Evolutionary conservation across 208 protist species (phyloP), one percentile per base, ranked within the genome.

Genomic region (Wallacemonas sp.): DNA sequence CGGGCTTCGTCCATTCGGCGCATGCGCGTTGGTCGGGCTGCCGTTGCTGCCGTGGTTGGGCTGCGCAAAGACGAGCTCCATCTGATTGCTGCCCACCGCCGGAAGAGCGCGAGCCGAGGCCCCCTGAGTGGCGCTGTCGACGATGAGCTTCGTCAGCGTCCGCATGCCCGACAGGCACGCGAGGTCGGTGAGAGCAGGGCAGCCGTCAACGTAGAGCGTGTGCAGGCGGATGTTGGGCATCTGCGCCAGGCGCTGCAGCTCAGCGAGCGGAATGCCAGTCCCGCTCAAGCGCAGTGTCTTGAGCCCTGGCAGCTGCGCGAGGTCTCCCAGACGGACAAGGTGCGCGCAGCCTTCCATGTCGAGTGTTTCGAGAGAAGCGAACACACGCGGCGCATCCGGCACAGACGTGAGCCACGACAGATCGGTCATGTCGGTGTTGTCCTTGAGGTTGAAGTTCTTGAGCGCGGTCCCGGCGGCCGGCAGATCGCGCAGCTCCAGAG

Each of bases 381-480:
- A 82, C 11, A 67, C 16, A 14, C 42, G 57, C 11, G 54, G 31
- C 1, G 70, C 68, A 2, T 63, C 48, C 16, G 67, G 62, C 1
- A 67, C 44, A 29, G 67, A 65, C 42, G 78, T 72, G 36, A 88
- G 44, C 76, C 77, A 88, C n/a, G 59, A 39, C 44, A 88, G 38
- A 26, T 71, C 57, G n/a, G 42, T 52, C 33, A 88, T 62, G 38
- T 70, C 75, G 5, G 59, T 74, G 67, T 90, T 90, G 74, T 90
- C 84, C 59, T 86, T 86, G 49, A 82, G 61, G 68, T 86, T 89
- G 52, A 89, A 74, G 77, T 86, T 87, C 50, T 87, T 86, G 46
- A 90, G 68, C 29, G 80, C 72, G 11, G 67, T 72, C 5, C 31
- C 32, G 8, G 48, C 38, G 14, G 32, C 33, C 16, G 79, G 75